Evolutionary conservation across 2,329 filamentous ascomycete species (phyloP).

Genomic region (Alternaria novae-zelandiae): DNA sequence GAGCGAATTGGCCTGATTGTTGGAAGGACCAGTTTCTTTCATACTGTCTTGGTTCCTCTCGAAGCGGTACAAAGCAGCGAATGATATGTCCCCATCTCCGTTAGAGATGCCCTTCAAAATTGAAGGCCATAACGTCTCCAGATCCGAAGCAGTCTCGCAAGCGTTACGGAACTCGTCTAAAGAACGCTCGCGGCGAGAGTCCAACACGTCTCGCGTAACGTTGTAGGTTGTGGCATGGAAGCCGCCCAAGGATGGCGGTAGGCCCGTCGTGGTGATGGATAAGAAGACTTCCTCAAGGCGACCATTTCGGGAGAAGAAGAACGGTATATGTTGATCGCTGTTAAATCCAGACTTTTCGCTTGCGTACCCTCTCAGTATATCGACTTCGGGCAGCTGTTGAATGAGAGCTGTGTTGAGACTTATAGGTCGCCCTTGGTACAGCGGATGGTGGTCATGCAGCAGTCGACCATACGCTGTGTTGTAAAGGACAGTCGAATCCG

Average conservation of each 20-base stretch:
- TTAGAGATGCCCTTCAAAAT: neutral
- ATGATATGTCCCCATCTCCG: neutral
- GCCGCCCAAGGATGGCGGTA: neutral
- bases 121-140: neutral
- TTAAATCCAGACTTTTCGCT: neutral
- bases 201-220: neutral
- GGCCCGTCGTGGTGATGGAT: neutral
- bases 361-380: fast-evolving
- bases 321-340: neutral
- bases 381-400: neutral
- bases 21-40: neutral
- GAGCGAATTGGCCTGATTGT: neutral
- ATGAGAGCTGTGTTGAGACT: neutral
- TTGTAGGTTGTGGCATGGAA: neutral
- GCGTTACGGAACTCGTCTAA: neutral
- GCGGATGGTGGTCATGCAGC: neutral
- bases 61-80: neutral
- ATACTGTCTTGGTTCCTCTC: neutral
- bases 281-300: neutral
- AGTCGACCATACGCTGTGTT: neutral
- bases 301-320: neutral
- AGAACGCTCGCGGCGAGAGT: neutral
- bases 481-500: neutral
- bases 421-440: neutral
- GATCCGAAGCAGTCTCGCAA: neutral